Evolutionary conservation across 2,329 filamentous ascomycete species (phyloP).

Genomic region (Pseudocercospora musae): DNA sequence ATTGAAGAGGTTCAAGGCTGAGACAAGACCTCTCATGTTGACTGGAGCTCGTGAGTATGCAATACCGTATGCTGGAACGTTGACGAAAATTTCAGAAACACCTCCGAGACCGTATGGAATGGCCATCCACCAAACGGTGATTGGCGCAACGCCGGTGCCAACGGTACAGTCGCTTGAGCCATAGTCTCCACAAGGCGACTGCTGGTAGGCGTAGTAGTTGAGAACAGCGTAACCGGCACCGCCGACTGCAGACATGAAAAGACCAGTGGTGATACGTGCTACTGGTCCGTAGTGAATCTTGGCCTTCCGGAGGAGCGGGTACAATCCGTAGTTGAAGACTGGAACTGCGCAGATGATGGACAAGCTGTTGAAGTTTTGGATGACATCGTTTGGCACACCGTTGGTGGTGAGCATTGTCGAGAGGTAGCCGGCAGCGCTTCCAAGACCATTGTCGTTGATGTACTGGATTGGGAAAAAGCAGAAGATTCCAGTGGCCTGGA

Average conservation of each 20-base stretch:
- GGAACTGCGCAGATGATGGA: conserved; percentile 45
- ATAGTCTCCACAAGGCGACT: conserved; percentile 43
- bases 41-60: conserved; percentile 44
- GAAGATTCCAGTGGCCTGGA: conserved; percentile 56
- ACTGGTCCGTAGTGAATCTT: conserved; percentile 47
- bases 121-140: conserved; percentile 45
- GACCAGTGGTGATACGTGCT: conserved; percentile 48
- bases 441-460: conserved; percentile 36
- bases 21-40: conserved; percentile 44
- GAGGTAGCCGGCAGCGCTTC: conserved; percentile 24
- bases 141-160: conserved; percentile 35
- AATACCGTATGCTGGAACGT: conserved; percentile 45
- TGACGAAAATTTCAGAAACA: conserved; percentile 43
- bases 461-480: conserved; percentile 47
- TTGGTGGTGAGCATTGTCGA: conserved; percentile 30
- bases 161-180: conserved; percentile 37
- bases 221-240: conserved; percentile 41
- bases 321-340: conserved; percentile 43
- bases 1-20: conserved; percentile 43
- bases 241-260: conserved; percentile 49
- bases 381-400: conserved; percentile 47
- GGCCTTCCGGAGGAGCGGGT: conserved; percentile 42
- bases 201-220: conserved; percentile 48
- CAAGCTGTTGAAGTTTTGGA: conserved; percentile 47
- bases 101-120: conserved; percentile 39